Percentiles rank a stretch among this genome's conserved stretches.
Evolutionary conservation across 2,329 filamentous ascomycete species (phyloP).

Genomic region (Beauveria scarabaeidicola): DNA sequence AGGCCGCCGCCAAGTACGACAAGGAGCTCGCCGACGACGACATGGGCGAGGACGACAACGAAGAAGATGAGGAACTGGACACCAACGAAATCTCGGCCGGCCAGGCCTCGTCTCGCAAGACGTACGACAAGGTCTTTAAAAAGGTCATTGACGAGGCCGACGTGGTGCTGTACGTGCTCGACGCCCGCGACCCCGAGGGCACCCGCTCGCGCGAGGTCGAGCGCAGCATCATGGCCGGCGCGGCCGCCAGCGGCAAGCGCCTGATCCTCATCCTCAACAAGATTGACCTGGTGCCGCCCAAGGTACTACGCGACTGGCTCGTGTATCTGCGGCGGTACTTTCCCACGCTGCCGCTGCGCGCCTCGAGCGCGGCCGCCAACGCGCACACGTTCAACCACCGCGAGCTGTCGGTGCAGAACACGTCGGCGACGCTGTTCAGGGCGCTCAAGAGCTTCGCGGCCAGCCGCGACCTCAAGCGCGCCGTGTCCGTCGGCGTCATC

Average conservation of each 20-base stretch:
- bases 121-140: slow-evolving; percentile 95
- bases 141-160: slow-evolving; percentile 82
- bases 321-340: slow-evolving; percentile 78
- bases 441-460: slow-evolving; percentile 85
- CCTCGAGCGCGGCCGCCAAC: slow-evolving; percentile 72
- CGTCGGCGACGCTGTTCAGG: slow-evolving; percentile 75
- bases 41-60: slow-evolving; percentile 40
- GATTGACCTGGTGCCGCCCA: slow-evolving; percentile 79
- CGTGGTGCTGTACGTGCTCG: slow-evolving; percentile 85
- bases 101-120: slow-evolving; percentile 62
- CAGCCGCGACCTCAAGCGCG: slow-evolving; percentile 75
- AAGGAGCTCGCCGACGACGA: slow-evolving; percentile 51
- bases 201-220: slow-evolving; percentile 88
- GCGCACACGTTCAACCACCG: slow-evolving; percentile 90
- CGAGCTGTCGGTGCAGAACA: slow-evolving; percentile 77
- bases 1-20: slow-evolving; percentile 69
- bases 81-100: slow-evolving; percentile 42
- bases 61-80: slow-evolving; percentile 46
- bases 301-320: slow-evolving; percentile 78
- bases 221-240: slow-evolving; percentile 74
- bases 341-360: slow-evolving; percentile 81
- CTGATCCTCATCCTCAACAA: slow-evolving; percentile 92
- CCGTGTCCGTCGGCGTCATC: slow-evolving; percentile 85
- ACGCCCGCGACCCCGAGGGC: slow-evolving; percentile 83
- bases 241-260: slow-evolving; percentile 72